Base-by-base conservation (phyloP, 495 filamentous ascomycete species). In the Lasiosphaeria ovina region DNA sequence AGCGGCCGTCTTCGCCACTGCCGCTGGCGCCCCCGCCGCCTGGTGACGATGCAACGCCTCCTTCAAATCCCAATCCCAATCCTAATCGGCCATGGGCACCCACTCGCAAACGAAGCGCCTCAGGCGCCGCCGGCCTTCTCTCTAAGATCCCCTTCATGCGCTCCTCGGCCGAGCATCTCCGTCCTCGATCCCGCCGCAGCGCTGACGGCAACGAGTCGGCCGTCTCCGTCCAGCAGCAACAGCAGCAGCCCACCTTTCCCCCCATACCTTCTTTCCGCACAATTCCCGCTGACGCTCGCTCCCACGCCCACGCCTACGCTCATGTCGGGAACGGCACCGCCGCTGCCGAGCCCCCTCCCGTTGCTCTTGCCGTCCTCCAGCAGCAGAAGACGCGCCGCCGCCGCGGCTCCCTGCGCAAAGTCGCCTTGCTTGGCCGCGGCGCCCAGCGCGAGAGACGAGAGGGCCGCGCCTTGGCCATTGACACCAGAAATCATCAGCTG, bases 351-450 rank as follows among this genome's bases (percentile, higher is more conserved):
- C 63, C 72, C 24, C 71, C 69, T 48, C 72, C 72, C 47, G 75
- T 76, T 60, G 76, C 74, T 24, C 63, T 72, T 66, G 77, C 79
- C 9, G 74, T 84, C 24, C 59, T 64, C 31, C 70, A 64, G 78
- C 85, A 89, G 60, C 82, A 84, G 51, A 89, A 88, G 67, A 88
- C 87, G 8, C 82, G 92, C 32, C 85, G 87, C 58, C 86, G 93
- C 48, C 86, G 88, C 62, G 89, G 90, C 6, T 93, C 90, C 5
- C 73, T 93, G 57, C 79, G 90, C 47, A 94, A 93, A 64, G 89
- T 90, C 3, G 91, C 90, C 32, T 74, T 93, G 8, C 78, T 93
- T 7, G 89, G 89, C 5, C 84, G 88, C 50, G 83, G 88, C 45
- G 83, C 79, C 4, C 79, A 85, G 61, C 76, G 84, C 55, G 85